Conservation (phyloP, 2,329 filamentous ascomycete genomes). For the Diplodia scrobiculata region DNA sequence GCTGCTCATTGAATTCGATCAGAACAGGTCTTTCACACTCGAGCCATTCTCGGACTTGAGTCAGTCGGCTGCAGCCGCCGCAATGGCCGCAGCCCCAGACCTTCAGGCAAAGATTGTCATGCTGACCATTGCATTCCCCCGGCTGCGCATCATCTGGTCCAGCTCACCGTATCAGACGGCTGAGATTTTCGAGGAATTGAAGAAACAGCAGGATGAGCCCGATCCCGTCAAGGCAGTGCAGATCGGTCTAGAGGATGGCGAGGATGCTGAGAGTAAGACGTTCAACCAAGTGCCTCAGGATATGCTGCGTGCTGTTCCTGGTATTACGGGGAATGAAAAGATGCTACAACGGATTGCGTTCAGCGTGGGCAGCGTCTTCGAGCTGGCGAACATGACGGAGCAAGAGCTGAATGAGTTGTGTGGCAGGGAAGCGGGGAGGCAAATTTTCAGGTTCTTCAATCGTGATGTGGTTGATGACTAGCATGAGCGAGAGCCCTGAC, state of each 20-base stretch:
- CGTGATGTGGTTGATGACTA: conserved; percentile 50
- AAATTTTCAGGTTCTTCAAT: conserved; percentile 81
- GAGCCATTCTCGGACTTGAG: conserved; percentile 60
- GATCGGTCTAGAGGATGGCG: conserved; percentile 70
- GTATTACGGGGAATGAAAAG: conserved; percentile 68
- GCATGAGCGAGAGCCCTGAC: neutral
- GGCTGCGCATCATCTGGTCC: conserved; percentile 89
- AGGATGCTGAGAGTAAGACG: conserved; percentile 58
- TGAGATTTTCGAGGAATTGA: conserved; percentile 92
- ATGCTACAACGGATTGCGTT: conserved; percentile 73
- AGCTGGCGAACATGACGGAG: conserved; percentile 83
- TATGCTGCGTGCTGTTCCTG: conserved; percentile 83
- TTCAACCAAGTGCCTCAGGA: conserved; percentile 88
- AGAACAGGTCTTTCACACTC: conserved; percentile 94
- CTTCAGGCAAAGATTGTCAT: conserved; percentile 90
- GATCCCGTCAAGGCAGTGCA: conserved; percentile 85
- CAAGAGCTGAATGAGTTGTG: conserved; percentile 72
- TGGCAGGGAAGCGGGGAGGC: conserved; percentile 73
- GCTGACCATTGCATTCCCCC: conserved; percentile 87
- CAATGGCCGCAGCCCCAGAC: conserved; percentile 62
- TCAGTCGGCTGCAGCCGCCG: conserved; percentile 64
- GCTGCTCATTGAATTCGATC: conserved; percentile 95
- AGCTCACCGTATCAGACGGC: conserved; percentile 92
- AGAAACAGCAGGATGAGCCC: conserved; percentile 84
- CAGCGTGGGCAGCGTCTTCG: conserved; percentile 72